Evolutionary conservation across 257 asterid species (phyloP), one percentile per base, ranked within the genome.

Genomic region (Eustoma russellianum): DNA sequence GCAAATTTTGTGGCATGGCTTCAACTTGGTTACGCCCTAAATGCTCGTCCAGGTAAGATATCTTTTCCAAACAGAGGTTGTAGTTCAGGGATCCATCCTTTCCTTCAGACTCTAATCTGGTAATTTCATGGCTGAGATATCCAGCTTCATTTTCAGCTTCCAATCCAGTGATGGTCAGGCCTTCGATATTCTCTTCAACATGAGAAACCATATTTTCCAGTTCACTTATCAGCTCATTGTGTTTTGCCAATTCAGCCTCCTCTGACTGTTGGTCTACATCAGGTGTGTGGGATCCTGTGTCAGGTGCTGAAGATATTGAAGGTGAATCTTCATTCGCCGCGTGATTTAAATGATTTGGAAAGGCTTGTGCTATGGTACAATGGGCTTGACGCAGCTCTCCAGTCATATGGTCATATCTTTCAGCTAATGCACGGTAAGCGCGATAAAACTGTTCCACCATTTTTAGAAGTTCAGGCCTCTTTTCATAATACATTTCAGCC

Each of bases 401-500:
- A 2, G 92, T 82, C 53, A 91, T 86, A 55, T 91, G 90, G 60
- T 82, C 81, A 57, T 91, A 83, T 62, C 95, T 70, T 63, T 87
- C 98, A 24, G 96, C 96, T 56, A 90, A 73, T 19, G 96, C 94
- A 17, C 94, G 91, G 66, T 90, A 90, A 13, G 96, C 96, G 34
- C 98, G 77, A 66, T 83, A 90, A 65, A 86, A 83, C 72, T 90
- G 93, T 78, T 86, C 98, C n/a, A 90, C 96, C 74, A 86, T 55
- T 74, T 90, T 90, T 93, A 90, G 82, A 19, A 90, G 72, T 76
- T 90, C 96, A 6, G 98, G 96, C 50, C 96, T 74, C 71, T 80
- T 90, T 77, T 86, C 78, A 65, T 90, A 90, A 76, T 86, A 90
- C 96, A 90, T 86, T 59, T 90, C 98, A 40, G 96, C 98, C 67